These are phyloP conservation scores for Boletus sp. DNA, from an alignment of 1,284 basidiomycete species.

Conservation along the genomic window DNA sequence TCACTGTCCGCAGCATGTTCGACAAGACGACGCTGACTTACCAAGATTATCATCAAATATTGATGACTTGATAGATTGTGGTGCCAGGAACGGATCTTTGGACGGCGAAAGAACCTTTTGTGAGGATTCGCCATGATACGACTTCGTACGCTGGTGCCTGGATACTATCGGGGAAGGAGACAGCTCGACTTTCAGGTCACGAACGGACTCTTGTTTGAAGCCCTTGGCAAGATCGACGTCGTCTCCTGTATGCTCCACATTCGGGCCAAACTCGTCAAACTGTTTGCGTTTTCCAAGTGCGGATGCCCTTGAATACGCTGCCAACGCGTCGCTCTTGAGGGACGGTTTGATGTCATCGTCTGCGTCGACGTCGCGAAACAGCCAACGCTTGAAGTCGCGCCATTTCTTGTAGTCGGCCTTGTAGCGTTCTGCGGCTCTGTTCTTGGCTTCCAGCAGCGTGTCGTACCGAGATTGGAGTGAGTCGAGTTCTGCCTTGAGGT, in stretches of 20 bases:
- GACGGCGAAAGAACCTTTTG: slow-evolving; percentile 14
- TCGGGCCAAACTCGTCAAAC: slow-evolving; percentile 27
- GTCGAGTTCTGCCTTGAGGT: slow-evolving; percentile 42
- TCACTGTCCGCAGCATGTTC: background rate
- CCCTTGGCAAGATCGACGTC: slow-evolving; percentile 9
- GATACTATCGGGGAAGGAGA: slow-evolving; percentile 3
- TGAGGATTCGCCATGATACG: slow-evolving; percentile 22
- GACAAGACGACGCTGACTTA: slow-evolving; percentile 13
- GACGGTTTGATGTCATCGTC: slow-evolving; percentile 23
- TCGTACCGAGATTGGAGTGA: slow-evolving; percentile 47
- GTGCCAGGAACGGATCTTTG: slow-evolving; percentile 14
- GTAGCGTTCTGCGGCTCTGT: slow-evolving; percentile 49
- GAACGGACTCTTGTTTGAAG: slow-evolving; percentile 10
- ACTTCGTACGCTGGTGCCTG: slow-evolving; percentile 23
- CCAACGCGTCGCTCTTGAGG: slow-evolving; percentile 23
- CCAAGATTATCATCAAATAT: slow-evolving; percentile 5
- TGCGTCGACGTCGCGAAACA: slow-evolving; percentile 42
- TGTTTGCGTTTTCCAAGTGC: slow-evolving; percentile 36
- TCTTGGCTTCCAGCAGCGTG: slow-evolving; percentile 42
- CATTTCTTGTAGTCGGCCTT: slow-evolving; percentile 54
- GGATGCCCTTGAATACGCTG: slow-evolving; percentile 18
- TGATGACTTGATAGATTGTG: slow-evolving; percentile 1
- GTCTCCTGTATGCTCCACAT: slow-evolving; percentile 9
- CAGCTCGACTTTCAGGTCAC: slow-evolving; percentile 5
- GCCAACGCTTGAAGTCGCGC: slow-evolving; percentile 49